Conservation (phyloP, 441 rosid genomes). For the Erodium chrysanthum region DNA sequence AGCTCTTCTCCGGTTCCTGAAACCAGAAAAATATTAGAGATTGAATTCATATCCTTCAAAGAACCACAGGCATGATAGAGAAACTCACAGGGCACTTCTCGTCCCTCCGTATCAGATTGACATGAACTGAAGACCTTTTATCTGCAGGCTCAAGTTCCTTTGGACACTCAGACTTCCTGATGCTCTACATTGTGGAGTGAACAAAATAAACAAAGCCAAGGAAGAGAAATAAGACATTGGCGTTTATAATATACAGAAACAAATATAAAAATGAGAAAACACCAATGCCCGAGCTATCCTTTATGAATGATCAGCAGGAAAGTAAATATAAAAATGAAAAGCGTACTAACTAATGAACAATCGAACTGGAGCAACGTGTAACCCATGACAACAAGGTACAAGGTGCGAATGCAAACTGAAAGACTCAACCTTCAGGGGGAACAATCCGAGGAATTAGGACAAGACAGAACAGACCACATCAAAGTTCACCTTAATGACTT, state of each 20-base stretch:
- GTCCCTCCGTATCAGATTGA: conserved; percentile 73
- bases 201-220: neutral
- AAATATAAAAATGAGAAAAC: neutral
- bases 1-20: conserved; percentile 61
- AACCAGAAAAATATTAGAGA: conserved; percentile 9
- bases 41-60: neutral
- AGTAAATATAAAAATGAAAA: neutral
- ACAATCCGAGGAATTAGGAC: neutral
- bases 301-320: neutral
- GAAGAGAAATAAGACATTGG: neutral
- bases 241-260: neutral
- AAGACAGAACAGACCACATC: neutral
- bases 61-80: neutral
- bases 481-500: neutral
- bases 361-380: neutral
- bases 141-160: conserved; percentile 87
- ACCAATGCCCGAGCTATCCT: neutral
- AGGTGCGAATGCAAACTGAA: too few species aligned
- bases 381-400: too few species aligned
- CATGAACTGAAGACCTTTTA: conserved; percentile 71
- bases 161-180: conserved; percentile 87
- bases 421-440: neutral
- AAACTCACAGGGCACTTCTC: conserved; percentile 66
- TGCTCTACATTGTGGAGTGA: conserved; percentile 42
- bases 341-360: neutral